Base-by-base conservation (phyloP, 495 filamentous ascomycete genomes). In the Daldinia grandis region DNA sequence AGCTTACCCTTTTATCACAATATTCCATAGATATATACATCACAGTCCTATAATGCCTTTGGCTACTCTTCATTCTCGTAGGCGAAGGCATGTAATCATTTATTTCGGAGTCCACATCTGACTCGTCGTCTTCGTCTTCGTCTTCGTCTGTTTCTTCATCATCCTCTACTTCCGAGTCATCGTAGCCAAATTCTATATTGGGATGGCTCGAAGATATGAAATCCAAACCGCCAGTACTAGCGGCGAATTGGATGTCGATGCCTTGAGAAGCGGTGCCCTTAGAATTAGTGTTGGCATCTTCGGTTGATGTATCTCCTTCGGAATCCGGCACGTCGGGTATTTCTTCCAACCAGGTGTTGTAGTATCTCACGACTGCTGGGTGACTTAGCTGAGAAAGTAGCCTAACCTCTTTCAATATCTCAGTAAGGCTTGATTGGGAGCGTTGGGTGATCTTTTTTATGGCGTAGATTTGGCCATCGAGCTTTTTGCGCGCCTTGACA, bases 351-450 rank as follows among this genome's bases (percentile, higher is more conserved):
- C 95, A 98, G 2, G 96, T 93, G 24, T 93, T 92, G 77, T 93
- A 98, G 75, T 98, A 99, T 21, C 96, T 87, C 35, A 99, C 95
- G 17, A 99, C 95, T 71, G 95, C 93, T 4, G 94, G 93, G 81
- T 99, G 94, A 79, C 97, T 98, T 69, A 99, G 84, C 58, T 91
- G 87, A 15, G 95, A 97, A 8, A 99, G 84, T 24, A 98, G 80
- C 77, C 93, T 91, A 51, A 97, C 94, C 79, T 99, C 95, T 35
- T 93, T 97, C 28, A 98, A 81, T 25, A 97, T 92, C 70, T 95
- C 91, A 24, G 92, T 91, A 54, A 98, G 81, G 25, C 92, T 92
- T 38, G 90, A 84, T 38, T 91, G 86, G 17, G 93, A 93, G 56
- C 89, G 90, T 68, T 94, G 90, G 24, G 89, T 92, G 59, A 99